Base-by-base conservation (phyloP, 2,329 filamentous ascomycete genomes). In the Shiraia bambusicola region DNA sequence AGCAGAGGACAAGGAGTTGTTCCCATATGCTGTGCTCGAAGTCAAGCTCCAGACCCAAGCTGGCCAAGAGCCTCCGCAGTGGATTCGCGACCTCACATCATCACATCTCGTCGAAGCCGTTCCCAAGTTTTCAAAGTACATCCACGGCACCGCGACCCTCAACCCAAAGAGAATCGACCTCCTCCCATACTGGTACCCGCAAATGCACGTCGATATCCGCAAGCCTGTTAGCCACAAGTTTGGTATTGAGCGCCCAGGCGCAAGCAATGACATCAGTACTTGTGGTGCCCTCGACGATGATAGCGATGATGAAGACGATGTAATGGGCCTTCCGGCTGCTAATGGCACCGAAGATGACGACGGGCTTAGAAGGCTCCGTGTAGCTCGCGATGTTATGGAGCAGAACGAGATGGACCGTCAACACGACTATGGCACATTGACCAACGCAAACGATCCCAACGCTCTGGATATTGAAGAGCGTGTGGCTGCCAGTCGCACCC, bases 101-200 rank as follows among this genome's bases (percentile, higher is more conserved):
- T 95, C 90, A 49, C 93, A 98, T 72, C 78, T 98, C 12, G 93
- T 98, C 2, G 93, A 98, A 72, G 91, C 93, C n/a, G 91, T 98
- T 2, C 93, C 93, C 49, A 98, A 98, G 66, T 98, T 97, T 71
- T 96, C 90, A 63, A 98, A 98, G 72, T 98, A 97, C 69, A 97
- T 98, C 44, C 93, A 98, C 69, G 93, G 93, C 45, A 90, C 86
- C 2, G 92, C 92, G 8, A 87, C 82, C 9, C 73, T 98, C 32
- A 94, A 96, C 68, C 91, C 91, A 0, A 80, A 84, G 31, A 83
- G 87, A 40, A 98, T 98, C 69, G 77, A 96, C 34, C 78, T 98
- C 10, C 76, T 98, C 5, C 93, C 93, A 1, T 98, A 88, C 76
- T 98, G 93, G 93, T 88, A 92, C 76, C 93, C 93, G 1, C 93